phyloP scores from a whole-genome alignment of 164 flowering plant genomes.

The Aristolochia contorta region DNA sequence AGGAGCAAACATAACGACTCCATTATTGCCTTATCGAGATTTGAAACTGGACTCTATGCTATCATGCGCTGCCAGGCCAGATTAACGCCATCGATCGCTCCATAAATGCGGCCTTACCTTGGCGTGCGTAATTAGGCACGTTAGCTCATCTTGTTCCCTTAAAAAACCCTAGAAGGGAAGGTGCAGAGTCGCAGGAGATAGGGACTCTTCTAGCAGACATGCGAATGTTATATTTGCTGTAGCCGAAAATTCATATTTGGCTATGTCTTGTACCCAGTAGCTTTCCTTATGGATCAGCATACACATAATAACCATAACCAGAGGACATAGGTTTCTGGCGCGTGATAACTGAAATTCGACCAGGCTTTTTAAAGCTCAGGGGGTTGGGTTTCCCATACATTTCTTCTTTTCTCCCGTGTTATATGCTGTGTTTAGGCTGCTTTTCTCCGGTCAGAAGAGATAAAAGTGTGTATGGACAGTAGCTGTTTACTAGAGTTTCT shows the following conservation, averaged over 20 bases:
- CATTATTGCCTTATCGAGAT: background rate
- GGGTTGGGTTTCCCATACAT: background rate
- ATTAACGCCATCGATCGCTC: too few relatives aligned
- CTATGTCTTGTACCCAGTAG: too few relatives aligned
- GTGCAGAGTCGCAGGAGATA: background rate
- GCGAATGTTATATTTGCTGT: constrained; percentile 7
- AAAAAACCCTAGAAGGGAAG: background rate
- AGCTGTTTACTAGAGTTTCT: constrained; percentile 1
- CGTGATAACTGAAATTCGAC: background rate
- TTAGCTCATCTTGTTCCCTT: too few relatives aligned
- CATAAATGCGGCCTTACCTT: too few relatives aligned
- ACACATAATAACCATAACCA: constrained; percentile 1
- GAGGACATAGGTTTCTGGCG: constrained; percentile 9
- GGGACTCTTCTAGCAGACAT: constrained; percentile 6
- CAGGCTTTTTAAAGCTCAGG: constrained; percentile 3
- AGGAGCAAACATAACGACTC: background rate
- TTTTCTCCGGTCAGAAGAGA: background rate
- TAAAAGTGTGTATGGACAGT: background rate
- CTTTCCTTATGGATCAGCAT: background rate
- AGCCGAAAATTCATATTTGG: background rate
- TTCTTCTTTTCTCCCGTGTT: constrained; percentile 5
- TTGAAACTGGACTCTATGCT: too few relatives aligned
- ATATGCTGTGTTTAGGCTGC: constrained; percentile 5
- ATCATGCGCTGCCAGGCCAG: too few relatives aligned
- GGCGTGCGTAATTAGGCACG: too few relatives aligned